Conservation (phyloP, 2,329 filamentous ascomycete genomes). For the Venturia asperata region DNA sequence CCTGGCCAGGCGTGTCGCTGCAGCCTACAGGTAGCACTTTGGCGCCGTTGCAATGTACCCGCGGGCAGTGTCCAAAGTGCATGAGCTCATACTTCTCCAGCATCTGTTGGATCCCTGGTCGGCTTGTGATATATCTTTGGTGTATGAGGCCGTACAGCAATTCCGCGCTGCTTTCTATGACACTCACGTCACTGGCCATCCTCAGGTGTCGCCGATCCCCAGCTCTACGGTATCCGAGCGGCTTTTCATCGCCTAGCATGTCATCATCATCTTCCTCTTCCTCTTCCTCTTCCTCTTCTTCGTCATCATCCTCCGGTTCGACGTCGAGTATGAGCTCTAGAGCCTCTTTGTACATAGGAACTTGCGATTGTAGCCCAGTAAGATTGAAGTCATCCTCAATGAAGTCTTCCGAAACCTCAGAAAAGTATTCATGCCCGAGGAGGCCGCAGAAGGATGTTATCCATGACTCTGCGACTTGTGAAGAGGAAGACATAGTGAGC, state of each 20-base stretch:
- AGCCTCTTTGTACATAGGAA: slow-evolving; percentile 98
- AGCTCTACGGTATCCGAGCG: slow-evolving; percentile 41
- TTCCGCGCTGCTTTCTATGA: slow-evolving; percentile 97
- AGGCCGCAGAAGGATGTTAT: slow-evolving; percentile 95
- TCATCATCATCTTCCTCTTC: slow-evolving; percentile 53
- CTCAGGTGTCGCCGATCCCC: slow-evolving; percentile 64
- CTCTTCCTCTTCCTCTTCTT: slow-evolving; percentile 68
- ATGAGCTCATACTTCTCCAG: slow-evolving; percentile 97
- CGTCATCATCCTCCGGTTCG: slow-evolving; percentile 90
- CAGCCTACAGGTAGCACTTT: slow-evolving; percentile 89
- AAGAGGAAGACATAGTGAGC: slow-evolving; percentile 48
- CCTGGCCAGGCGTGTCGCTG: slow-evolving; percentile 89
- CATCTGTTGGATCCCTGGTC: slow-evolving; percentile 97
- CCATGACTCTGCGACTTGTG: slow-evolving; percentile 74
- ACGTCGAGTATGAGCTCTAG: slow-evolving; percentile 99
- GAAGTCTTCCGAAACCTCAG: slow-evolving; percentile 96
- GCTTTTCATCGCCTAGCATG: slow-evolving; percentile 47
- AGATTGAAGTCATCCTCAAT: slow-evolving; percentile 99
- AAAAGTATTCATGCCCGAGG: slow-evolving; percentile 96
- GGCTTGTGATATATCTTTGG: slow-evolving; percentile 94
- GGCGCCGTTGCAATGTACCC: slow-evolving; percentile 83
- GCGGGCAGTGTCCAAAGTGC: slow-evolving; percentile 93
- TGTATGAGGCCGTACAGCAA: slow-evolving; percentile 97
- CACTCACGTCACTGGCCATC: slow-evolving; percentile 84
- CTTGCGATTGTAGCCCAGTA: slow-evolving; percentile 88